Conservation (phyloP, 2,329 filamentous ascomycete species). For the Bertia moriformis region DNA sequence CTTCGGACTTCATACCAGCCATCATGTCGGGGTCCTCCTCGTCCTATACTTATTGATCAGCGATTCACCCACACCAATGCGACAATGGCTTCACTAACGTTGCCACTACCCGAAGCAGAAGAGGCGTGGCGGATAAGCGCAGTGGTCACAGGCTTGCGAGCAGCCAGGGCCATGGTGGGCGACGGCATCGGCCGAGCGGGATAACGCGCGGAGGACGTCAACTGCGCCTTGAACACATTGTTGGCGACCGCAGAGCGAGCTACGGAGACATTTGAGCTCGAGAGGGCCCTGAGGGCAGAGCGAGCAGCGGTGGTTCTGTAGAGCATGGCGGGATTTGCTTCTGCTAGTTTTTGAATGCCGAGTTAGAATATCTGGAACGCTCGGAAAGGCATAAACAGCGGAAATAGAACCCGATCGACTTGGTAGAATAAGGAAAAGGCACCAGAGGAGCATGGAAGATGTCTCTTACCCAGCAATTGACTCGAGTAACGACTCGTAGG, state of each 20-base stretch:
- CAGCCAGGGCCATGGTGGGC: conserved; percentile 22
- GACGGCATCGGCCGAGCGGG: conserved; percentile 16
- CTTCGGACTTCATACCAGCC: conserved; percentile 1
- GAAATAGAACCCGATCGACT: background rate
- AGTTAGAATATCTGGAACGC: background rate
- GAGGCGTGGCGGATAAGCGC: background rate
- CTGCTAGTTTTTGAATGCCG: conserved; percentile 6
- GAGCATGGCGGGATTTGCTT: conserved; percentile 20
- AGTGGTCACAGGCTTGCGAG: conserved; percentile 14
- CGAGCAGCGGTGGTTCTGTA: conserved; percentile 25
- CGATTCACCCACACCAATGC: background rate
- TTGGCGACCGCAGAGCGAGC: conserved; percentile 21
- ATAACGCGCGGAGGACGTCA: conserved; percentile 23
- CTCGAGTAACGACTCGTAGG: conserved; percentile 17
- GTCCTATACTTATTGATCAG: background rate
- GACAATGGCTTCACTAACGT: background rate
- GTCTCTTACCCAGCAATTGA: no score
- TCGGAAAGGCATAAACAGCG: background rate
- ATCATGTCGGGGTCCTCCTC: background rate
- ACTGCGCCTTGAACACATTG: conserved; percentile 24
- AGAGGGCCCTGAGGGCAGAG: conserved; percentile 24
- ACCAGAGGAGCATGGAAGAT: no score
- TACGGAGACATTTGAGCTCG: conserved; percentile 23
- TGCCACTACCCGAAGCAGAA: background rate
- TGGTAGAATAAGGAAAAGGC: background rate